Conservation (phyloP, 1,139 yeast species). For the Hyphopichia wangnamkhiaoensis region DNA sequence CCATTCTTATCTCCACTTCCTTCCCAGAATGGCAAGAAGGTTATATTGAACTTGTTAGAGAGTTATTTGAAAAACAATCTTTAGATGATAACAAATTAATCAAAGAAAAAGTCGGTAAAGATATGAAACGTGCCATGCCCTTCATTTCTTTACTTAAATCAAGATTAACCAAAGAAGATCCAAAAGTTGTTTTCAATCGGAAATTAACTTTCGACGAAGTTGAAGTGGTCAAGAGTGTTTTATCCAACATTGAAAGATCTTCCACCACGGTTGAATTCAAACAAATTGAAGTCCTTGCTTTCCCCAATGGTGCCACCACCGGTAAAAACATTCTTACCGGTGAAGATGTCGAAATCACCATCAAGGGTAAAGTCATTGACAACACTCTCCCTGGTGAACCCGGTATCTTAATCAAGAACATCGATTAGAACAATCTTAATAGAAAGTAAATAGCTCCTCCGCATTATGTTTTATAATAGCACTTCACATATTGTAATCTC, state of each 20-base stretch:
- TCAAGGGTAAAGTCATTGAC: slow-evolving; percentile 70
- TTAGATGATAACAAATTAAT: slow-evolving; percentile 63
- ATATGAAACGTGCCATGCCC: slow-evolving; percentile 97
- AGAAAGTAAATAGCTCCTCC: too few relatives aligned
- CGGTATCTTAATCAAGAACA: slow-evolving; percentile 74
- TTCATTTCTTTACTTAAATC: slow-evolving; percentile 84
- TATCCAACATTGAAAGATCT: slow-evolving; percentile 59
- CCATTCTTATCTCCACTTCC: slow-evolving; percentile 69
- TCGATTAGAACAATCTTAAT: slow-evolving; percentile 18
- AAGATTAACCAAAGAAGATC: slow-evolving; percentile 67
- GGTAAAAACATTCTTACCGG: slow-evolving; percentile 73
- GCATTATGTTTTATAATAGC: too few relatives aligned
- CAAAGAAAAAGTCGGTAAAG: slow-evolving; percentile 67
- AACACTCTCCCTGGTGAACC: slow-evolving; percentile 93
- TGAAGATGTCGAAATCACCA: slow-evolving; percentile 62
- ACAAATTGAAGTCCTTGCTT: slow-evolving; percentile 54
- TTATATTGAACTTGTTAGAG: slow-evolving; percentile 81
- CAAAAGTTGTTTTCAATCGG: slow-evolving; percentile 82
- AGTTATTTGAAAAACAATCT: slow-evolving; percentile 64
- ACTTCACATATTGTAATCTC: too few relatives aligned
- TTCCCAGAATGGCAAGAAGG: slow-evolving; percentile 97
- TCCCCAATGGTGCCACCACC: slow-evolving; percentile 59
- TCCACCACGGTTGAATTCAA: slow-evolving; percentile 63
- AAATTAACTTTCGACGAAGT: slow-evolving; percentile 80
- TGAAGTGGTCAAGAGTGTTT: slow-evolving; percentile 60